Percentiles rank a stretch among this genome's conserved stretches.
Evolutionary conservation across 306 rosid species (phyloP).

Genomic region (Dalbergia cochinchinensis): DNA sequence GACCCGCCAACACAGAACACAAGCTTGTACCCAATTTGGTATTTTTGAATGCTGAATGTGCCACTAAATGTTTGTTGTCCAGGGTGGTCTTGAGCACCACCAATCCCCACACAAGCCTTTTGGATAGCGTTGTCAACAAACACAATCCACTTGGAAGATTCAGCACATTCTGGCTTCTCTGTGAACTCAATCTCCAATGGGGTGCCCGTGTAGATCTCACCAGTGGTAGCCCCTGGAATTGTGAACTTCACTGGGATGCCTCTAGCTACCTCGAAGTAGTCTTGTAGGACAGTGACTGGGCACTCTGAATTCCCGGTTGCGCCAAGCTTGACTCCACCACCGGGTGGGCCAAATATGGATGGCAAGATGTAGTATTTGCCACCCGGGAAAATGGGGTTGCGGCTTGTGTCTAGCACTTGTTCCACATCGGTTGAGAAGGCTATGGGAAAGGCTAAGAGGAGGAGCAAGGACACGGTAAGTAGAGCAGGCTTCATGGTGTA

Average conservation of each 20-base stretch:
- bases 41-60: constrained; percentile 4
- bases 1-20: constrained; percentile 8
- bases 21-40: not conserved
- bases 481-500: constrained; percentile 9
- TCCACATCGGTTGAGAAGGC: not conserved
- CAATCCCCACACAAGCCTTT: constrained; percentile 38
- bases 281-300: constrained; percentile 38
- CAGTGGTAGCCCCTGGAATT: not conserved
- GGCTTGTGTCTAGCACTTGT: not conserved
- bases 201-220: constrained; percentile 10
- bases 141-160: constrained; percentile 15
- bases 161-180: not conserved
- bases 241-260: not conserved
- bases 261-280: not conserved
- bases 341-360: not conserved
- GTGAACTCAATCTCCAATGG: constrained; percentile 9
- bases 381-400: constrained; percentile 28
- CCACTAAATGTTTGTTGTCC: not conserved
- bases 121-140: constrained; percentile 19
- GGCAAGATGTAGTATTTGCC: not conserved
- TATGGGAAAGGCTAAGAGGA: constrained; percentile 26
- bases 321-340: constrained; percentile 15
- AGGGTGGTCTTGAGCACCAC: constrained; percentile 26
- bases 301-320: not conserved
- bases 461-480: not conserved